A percentile compares a stretch with the other conserved stretches of the same genome.
phyloP scores from a whole-genome alignment of 768 basidiomycete genomes.

The Mycena polygramma region DNA sequence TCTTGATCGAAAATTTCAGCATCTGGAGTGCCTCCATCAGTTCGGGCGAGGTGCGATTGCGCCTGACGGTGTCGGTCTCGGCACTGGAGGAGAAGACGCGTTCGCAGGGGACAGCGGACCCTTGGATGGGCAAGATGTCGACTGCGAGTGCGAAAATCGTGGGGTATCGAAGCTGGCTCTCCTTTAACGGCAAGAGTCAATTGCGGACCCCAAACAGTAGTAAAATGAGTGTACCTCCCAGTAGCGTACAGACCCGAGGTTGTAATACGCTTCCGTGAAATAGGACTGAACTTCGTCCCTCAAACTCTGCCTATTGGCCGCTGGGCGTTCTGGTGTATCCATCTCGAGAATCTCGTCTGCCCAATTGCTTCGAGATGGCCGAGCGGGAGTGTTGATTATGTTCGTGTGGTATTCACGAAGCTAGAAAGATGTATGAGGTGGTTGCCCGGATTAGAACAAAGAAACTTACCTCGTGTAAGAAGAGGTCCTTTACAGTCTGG shows the following conservation, averaged over 20 bases:
- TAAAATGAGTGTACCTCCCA: constrained; percentile 12
- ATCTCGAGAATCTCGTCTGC: constrained; percentile 23
- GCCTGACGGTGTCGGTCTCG: constrained; percentile 44
- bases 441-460: neutral
- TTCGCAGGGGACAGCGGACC: constrained; percentile 50
- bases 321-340: constrained; percentile 15
- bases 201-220: neutral
- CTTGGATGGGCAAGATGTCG: constrained; percentile 21
- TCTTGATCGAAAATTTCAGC: constrained; percentile 43
- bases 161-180: constrained; percentile 25
- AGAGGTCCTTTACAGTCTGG: constrained; percentile 8
- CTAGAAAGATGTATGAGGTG: constrained; percentile 7
- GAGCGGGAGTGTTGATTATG: constrained; percentile 15
- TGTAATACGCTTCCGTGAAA: neutral
- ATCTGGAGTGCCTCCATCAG: constrained; percentile 5
- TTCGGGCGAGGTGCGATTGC: neutral
- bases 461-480: constrained; percentile 8
- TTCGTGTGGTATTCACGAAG: constrained; percentile 11
- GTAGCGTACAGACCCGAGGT: constrained; percentile 18
- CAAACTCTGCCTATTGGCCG: neutral
- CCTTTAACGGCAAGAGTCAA: neutral
- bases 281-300: constrained; percentile 15
- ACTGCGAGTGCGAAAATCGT: constrained; percentile 16
- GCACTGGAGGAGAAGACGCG: constrained; percentile 47
- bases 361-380: constrained; percentile 39